Evolutionary conservation across 1,284 basidiomycete genomes (phyloP), one percentile per base, ranked within the genome.

Genomic region (Boletellus deceptivus): DNA sequence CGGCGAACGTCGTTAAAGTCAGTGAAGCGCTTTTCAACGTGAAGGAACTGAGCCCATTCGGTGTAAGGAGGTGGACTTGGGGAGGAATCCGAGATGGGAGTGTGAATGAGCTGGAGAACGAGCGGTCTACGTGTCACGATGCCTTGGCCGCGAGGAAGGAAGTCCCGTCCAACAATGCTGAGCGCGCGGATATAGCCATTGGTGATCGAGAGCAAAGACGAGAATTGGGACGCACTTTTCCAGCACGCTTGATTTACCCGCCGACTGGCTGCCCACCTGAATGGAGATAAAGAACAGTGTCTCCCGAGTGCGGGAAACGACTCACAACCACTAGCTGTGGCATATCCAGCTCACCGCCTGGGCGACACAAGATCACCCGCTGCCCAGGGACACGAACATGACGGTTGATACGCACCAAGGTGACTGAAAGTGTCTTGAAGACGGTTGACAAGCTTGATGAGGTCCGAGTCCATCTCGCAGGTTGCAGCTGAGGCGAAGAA

Each of bases 31-130:
- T 93, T 93, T 79, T 98, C 94, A 56, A 96, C 79, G 71, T 99
- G 96, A 29, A 98, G 79, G 71, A 99, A 99, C 71, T 99, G 96
- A 47, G 85, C 96, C 83, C 95, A 98, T 77, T 96, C 94, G 24
- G 82, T 83, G 57, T 79, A 77, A 33, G 77, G 64, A 11, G 73
- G 68, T 54, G 74, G 63, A 51, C 62, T 71, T 24, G 77, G 70
- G 35, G 76, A 72, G 17, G 75, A 68, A 51, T 76, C 70, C 18
- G 80, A 76, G 34, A 76, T 65, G 29, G 89, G 84, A 4, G 89
- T 92, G 73, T 99, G 93, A 55, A 98, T 90, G 64, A 98, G 87
- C 70, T 98, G 96, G 16, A 98, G 85, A 34, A 98, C 86, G 50
- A 99, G 86, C 2, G 96, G 96, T 56, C 96, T 80, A 49, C 96